These are phyloP conservation scores for Avena sativa DNA, from an alignment of 176 grass and related monocot species.

Conservation along the genomic window DNA sequence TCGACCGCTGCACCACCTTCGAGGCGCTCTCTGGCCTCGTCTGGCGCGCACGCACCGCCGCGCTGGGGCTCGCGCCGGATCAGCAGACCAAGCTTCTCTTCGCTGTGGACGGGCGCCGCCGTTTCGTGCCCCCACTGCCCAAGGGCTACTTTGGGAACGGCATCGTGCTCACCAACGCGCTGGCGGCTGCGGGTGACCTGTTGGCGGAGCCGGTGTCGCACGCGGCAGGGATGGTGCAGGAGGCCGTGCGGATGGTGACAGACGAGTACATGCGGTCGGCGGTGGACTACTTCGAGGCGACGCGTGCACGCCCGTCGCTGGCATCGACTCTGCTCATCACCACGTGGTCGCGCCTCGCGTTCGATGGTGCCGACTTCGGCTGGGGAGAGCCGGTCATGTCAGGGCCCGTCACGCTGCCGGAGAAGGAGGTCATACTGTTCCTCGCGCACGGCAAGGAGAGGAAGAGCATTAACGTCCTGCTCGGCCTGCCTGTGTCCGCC, in stretches of 20 bases:
- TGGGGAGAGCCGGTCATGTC: slow-evolving; percentile 79
- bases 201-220: slow-evolving; percentile 52
- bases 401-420: slow-evolving; percentile 87
- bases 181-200: slow-evolving; percentile 67
- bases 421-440: slow-evolving; percentile 95
- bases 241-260: slow-evolving; percentile 69
- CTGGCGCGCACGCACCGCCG: slow-evolving; percentile 78
- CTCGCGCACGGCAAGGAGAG: slow-evolving; percentile 82
- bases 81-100: slow-evolving; percentile 94
- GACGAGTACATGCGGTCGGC: slow-evolving; percentile 94
- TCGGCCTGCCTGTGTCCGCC: slow-evolving; percentile 77
- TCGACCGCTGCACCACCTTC: slow-evolving; percentile 75
- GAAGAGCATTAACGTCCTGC: slow-evolving; percentile 88
- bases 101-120: slow-evolving; percentile 80
- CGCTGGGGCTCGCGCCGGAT: slow-evolving; percentile 53
- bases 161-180: slow-evolving; percentile 72
- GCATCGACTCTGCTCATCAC: slow-evolving; percentile 87
- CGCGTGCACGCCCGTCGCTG: slow-evolving; percentile 76
- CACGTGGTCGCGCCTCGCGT: slow-evolving; percentile 82
- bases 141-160: slow-evolving; percentile 89
- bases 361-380: slow-evolving; percentile 87
- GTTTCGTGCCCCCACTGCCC: slow-evolving; percentile 64
- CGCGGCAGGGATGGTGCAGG: slow-evolving; percentile 65
- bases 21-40: slow-evolving; percentile 84
- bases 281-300: slow-evolving; percentile 92